A percentile compares a stretch with the other conserved stretches of the same genome.
Evolutionary conservation across 495 filamentous ascomycete species (phyloP).

Genomic region (Penicillium lagena): DNA sequence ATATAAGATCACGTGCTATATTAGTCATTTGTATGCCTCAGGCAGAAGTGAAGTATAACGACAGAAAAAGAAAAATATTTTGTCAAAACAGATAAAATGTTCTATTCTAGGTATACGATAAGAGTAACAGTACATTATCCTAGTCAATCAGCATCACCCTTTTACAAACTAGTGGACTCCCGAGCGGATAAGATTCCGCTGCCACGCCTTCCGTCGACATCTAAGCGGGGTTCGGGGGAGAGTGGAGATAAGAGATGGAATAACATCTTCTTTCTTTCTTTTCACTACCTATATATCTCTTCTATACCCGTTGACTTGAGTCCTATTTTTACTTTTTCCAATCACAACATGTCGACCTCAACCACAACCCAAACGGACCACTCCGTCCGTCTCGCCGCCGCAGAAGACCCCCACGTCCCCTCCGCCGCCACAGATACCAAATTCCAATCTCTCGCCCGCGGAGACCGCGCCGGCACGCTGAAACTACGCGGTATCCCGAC

Average conservation of each 20-base stretch:
- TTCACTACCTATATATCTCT: neutral
- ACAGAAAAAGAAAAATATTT: constrained; percentile 2
- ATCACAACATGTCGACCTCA: constrained; percentile 13
- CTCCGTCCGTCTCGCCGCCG: constrained; percentile 12
- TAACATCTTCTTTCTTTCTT: neutral
- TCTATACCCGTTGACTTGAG: neutral
- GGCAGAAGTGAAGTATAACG: too few relatives aligned
- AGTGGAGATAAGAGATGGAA: constrained; percentile 12
- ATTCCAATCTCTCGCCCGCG: constrained; percentile 37
- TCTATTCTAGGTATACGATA: too few relatives aligned
- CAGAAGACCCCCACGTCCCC: constrained; percentile 11
- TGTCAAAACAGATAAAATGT: constrained; percentile 5
- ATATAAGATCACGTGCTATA: constrained; percentile 1
- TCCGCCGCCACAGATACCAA: constrained; percentile 18
- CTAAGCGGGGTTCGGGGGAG: constrained; percentile 4
- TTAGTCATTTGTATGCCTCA: constrained; percentile 4
- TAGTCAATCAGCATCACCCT: neutral
- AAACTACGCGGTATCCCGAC: constrained; percentile 51
- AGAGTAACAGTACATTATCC: too few relatives aligned
- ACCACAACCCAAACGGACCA: constrained; percentile 9
- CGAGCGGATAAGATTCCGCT: neutral
- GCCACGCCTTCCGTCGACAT: constrained; percentile 11
- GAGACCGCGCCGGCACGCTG: constrained; percentile 31
- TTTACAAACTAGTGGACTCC: constrained; percentile 4
- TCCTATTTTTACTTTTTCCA: neutral